Evolutionary conservation across 345 rosid genomes (phyloP).

Genomic region (Psidium guajava): DNA sequence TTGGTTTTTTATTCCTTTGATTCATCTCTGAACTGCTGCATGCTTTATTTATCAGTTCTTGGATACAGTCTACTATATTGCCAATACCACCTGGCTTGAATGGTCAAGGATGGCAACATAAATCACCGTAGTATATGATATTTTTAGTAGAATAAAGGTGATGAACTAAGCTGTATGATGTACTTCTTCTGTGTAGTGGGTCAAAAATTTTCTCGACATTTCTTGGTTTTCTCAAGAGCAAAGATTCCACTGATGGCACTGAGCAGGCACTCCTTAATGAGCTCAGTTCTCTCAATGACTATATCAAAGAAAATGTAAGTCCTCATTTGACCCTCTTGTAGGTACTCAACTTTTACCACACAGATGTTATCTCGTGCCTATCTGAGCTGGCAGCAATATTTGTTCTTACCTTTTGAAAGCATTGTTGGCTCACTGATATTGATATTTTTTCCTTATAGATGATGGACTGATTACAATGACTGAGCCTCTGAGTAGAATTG

Average conservation of each 20-base stretch:
- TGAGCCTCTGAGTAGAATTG: not conserved
- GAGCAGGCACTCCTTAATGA: conserved; percentile 66
- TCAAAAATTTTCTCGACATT: conserved; percentile 83
- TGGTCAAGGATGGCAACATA: not conserved
- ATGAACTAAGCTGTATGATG: not conserved
- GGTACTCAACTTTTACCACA: not conserved
- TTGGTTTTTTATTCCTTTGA: not conserved
- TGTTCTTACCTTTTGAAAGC: not conserved
- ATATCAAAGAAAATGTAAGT: conserved; percentile 23
- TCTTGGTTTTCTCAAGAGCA: conserved; percentile 87
- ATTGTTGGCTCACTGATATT: not conserved
- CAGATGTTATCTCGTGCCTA: not conserved
- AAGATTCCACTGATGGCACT: conserved; percentile 72
- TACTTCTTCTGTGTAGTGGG: conserved; percentile 39
- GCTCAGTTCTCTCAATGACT: conserved; percentile 50
- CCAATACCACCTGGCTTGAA: not conserved
- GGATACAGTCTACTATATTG: not conserved
- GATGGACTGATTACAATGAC: not conserved
- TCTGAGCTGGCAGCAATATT: not conserved
- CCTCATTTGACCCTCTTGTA: not conserved
- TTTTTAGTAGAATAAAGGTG: not conserved
- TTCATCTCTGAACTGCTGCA: not conserved
- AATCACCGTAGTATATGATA: not conserved
- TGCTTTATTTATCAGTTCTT: not conserved
- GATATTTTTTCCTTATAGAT: not conserved